These are phyloP conservation scores for Aspergillus caelatus DNA, from an alignment of 2,329 filamentous ascomycete species.

Conservation along the genomic window DNA sequence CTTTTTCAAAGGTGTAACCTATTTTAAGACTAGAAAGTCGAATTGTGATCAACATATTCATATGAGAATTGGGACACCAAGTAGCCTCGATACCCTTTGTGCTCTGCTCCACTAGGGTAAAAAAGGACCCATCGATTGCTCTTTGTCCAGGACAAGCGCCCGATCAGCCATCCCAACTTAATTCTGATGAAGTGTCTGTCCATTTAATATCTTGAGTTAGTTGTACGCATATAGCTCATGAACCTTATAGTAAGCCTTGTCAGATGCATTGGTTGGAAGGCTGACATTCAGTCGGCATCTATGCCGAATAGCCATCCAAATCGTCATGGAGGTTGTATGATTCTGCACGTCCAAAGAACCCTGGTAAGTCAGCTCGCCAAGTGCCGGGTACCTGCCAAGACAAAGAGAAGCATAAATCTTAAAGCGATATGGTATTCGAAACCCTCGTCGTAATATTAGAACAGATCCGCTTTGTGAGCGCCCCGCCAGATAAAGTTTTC, in stretches of 20 bases:
- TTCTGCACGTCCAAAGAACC: background rate
- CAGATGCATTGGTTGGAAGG: background rate
- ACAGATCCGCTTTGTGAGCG: background rate
- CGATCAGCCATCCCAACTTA: background rate
- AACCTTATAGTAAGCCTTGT: background rate
- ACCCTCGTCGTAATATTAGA: background rate
- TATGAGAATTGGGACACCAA: background rate
- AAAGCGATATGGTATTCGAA: too few relatives aligned
- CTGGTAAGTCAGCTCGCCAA: background rate
- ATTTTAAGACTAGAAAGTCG: too few relatives aligned
- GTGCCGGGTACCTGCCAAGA: background rate
- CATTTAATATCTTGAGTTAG: background rate
- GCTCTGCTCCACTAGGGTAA: background rate
- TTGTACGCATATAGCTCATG: background rate
- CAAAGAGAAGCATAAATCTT: background rate
- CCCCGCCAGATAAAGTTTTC: background rate
- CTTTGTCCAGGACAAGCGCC: background rate
- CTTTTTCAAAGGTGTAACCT: too few relatives aligned
- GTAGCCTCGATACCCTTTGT: background rate
- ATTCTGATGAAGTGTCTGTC: background rate
- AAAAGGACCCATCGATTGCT: background rate
- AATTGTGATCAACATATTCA: too few relatives aligned
- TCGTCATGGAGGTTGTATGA: background rate
- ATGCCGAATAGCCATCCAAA: background rate
- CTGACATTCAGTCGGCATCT: background rate